Evolutionary conservation across 2,329 filamentous ascomycete genomes (phyloP).

Genomic region (Arthrobotrys iridis): DNA sequence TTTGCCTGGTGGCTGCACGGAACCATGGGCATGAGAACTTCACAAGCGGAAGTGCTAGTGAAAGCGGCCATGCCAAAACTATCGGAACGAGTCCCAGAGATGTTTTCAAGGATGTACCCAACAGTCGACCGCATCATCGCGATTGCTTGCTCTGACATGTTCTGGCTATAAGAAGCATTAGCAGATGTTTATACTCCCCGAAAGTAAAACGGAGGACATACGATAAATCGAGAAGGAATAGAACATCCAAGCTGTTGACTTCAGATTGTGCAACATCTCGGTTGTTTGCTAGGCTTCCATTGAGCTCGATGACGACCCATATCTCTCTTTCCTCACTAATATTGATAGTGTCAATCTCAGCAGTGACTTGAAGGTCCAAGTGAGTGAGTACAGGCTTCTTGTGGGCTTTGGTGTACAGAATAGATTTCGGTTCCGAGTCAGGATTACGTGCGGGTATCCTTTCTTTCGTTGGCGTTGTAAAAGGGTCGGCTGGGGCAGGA

Average conservation of each 20-base stretch:
- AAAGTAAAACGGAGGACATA: background rate
- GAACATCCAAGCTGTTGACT: slow-evolving; percentile 17
- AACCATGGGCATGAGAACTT: slow-evolving; percentile 35
- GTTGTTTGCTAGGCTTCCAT: slow-evolving; percentile 41
- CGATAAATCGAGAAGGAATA: slow-evolving; percentile 47
- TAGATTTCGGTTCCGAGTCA: background rate
- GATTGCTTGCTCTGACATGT: slow-evolving; percentile 42
- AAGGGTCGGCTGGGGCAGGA: background rate
- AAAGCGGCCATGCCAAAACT: slow-evolving; percentile 41
- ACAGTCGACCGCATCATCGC: slow-evolving; percentile 26
- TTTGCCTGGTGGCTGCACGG: slow-evolving; percentile 39
- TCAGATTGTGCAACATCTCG: slow-evolving; percentile 6
- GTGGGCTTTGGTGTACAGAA: background rate
- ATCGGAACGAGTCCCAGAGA: slow-evolving; percentile 24
- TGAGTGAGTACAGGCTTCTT: slow-evolving; percentile 29
- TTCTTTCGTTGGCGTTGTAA: background rate
- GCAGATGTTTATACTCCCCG: background rate
- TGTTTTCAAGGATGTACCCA: slow-evolving; percentile 34
- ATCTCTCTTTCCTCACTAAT: slow-evolving; percentile 21
- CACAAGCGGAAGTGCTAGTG: slow-evolving; percentile 35
- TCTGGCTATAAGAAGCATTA: slow-evolving; percentile 26
- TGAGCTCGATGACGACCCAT: slow-evolving; percentile 41
- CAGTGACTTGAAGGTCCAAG: slow-evolving; percentile 25
- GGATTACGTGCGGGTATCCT: background rate
- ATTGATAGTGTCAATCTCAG: slow-evolving; percentile 28